These are phyloP conservation scores for Clohesyomyces aquaticus DNA, from an alignment of 495 filamentous ascomycete species.

Conservation along the genomic window DNA sequence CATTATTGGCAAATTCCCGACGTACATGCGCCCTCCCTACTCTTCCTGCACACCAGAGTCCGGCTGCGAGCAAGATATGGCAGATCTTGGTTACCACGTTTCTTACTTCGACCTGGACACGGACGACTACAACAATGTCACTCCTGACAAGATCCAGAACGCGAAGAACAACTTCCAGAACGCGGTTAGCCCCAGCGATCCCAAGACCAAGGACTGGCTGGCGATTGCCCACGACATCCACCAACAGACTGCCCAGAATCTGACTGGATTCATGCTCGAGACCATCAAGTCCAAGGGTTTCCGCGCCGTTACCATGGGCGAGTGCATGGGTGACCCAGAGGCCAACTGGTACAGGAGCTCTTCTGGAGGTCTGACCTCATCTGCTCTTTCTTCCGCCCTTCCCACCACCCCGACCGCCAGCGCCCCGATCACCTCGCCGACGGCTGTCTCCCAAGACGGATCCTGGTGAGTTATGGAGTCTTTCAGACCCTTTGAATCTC, in stretches of 20 bases:
- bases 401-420: slow-evolving; percentile 19
- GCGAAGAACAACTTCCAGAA: slow-evolving; percentile 72
- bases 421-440: slow-evolving; percentile 36
- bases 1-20: slow-evolving; percentile 77
- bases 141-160: slow-evolving; percentile 61
- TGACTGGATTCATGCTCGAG: slow-evolving; percentile 73
- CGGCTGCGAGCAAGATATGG: slow-evolving; percentile 63
- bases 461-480: slow-evolving; percentile 39
- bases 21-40: slow-evolving; percentile 85
- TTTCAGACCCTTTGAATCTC: neutral
- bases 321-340: slow-evolving; percentile 71
- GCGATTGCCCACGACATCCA: slow-evolving; percentile 82
- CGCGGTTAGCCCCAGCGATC: slow-evolving; percentile 52
- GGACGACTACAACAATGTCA: slow-evolving; percentile 71
- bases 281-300: slow-evolving; percentile 62
- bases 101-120: slow-evolving; percentile 79
- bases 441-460: slow-evolving; percentile 46
- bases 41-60: slow-evolving; percentile 65
- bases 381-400: slow-evolving; percentile 38
- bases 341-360: slow-evolving; percentile 69
- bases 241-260: slow-evolving; percentile 71
- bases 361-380: slow-evolving; percentile 17
- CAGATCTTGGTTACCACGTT: slow-evolving; percentile 72
- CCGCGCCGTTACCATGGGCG: slow-evolving; percentile 69
- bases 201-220: slow-evolving; percentile 57